phyloP scores from a whole-genome alignment of 2,329 filamentous ascomycete species.

The Trichoderma sp. region DNA sequence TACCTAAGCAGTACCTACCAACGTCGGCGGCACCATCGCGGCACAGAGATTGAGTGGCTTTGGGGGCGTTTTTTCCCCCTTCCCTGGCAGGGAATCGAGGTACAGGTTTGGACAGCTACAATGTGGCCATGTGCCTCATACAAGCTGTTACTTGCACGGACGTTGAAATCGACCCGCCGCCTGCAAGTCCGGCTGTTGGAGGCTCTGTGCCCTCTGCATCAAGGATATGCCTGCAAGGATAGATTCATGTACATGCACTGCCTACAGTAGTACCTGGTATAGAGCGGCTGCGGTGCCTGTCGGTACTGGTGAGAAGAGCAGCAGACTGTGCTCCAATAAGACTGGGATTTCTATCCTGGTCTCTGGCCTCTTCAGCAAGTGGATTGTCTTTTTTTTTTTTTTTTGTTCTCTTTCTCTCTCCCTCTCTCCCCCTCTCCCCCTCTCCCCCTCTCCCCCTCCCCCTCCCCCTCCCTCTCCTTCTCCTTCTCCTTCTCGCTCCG shows the following conservation, averaged over 20 bases:
- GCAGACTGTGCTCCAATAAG: not conserved
- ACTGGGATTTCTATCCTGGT: not conserved
- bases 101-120: not conserved
- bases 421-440: not conserved
- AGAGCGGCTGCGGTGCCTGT: too few species aligned
- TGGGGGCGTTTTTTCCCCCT: not conserved
- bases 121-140: not conserved
- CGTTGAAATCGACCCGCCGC: not conserved
- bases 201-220: slow-evolving; percentile 1
- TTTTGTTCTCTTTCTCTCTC: not conserved
- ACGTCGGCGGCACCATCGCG: not conserved
- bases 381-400: not conserved
- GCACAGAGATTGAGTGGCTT: not conserved
- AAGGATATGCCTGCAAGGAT: slow-evolving; percentile 4
- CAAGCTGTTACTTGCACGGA: not conserved
- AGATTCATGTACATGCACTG: not conserved
- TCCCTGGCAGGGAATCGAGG: too few species aligned
- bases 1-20: not conserved
- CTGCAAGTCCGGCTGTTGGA: not conserved
- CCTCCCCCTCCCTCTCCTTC: too few species aligned
- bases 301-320: not conserved
- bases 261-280: too few species aligned
- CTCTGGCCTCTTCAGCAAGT: not conserved
- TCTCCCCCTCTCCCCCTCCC: too few species aligned
- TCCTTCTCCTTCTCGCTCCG: too few species aligned